Evolutionary conservation across 2,329 filamentous ascomycete species (phyloP), one percentile per base, ranked within the genome.

Genomic region (Aspergillus japonicus): DNA sequence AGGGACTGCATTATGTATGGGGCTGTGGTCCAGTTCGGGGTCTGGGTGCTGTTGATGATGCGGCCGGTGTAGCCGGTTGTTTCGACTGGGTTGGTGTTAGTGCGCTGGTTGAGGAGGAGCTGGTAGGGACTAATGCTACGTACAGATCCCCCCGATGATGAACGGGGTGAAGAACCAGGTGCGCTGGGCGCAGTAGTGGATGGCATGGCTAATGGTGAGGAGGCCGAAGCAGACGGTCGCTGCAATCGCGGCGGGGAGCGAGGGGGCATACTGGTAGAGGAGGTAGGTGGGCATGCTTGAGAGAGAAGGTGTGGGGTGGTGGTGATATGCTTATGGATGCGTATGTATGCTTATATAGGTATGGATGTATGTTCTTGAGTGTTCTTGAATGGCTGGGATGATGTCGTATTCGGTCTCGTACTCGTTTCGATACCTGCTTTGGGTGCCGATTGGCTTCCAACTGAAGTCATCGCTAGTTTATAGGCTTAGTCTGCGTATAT

Each of bases 81-180:
- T 44, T 53, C 50, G 50, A 53, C 50, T 53, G n/a, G 33, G 7
- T 3, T 1, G n/a, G 48, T 29, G 16, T 33, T 5, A 35, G 33
- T 10, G 33, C 33, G 23, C 23, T 23, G 3, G 3, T 2, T 23
- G 23, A 23, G 23, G 23, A 2, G 23, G 23, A 2, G 2, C 21
- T 21, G 21, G 21, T 21, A 21, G 21, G 21, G 21, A 21, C 21
- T 21, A 2, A 21, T 21, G 26, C 26, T 29, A 50, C 23, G n/a
- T 54, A 54, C 51, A 54, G 19, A 54, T 47, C 2, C 23, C 35
- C 6, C 51, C 51, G 3, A 54, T 42, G 16, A 54, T n/a, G 14
- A 54, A 54, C 10, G 51, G 51, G n/a, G 35, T 54, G 5, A 54
- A 54, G 51, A 47, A 54, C 51, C 35, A 54, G 39, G 35, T 54